Evolutionary conservation across 345 rosid species (phyloP).

Genomic region (Salix exigua): DNA sequence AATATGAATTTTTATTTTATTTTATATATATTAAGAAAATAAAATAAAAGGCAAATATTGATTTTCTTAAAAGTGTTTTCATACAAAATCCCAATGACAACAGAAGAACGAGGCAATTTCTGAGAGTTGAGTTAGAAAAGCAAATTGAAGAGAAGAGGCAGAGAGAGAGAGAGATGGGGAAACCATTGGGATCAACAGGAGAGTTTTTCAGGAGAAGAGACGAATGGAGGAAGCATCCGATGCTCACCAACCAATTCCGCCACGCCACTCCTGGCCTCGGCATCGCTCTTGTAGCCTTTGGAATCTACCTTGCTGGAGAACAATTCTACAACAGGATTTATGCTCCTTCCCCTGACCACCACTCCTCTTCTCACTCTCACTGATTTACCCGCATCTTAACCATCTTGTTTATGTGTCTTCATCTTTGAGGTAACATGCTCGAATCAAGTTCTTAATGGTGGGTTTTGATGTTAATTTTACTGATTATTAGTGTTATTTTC

Average conservation of each 20-base stretch:
- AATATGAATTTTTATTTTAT: too few species aligned
- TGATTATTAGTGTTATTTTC: neutral
- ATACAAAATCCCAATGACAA: neutral
- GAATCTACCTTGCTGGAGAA: constrained; percentile 79
- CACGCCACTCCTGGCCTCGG: constrained; percentile 90
- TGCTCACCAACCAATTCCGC: constrained; percentile 72
- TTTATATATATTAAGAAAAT: too few species aligned
- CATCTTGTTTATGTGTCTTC: neutral
- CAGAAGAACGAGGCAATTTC: neutral
- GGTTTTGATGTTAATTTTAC: neutral
- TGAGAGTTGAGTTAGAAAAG: neutral
- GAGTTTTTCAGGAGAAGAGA: constrained; percentile 93
- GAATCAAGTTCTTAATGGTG: neutral
- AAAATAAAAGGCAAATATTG: too few species aligned
- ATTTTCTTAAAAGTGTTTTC: too few species aligned
- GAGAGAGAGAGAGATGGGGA: constrained; percentile 40
- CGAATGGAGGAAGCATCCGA: constrained; percentile 93
- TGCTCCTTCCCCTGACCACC: constrained; percentile 51
- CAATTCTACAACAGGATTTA: constrained; percentile 66
- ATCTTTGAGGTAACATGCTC: neutral
- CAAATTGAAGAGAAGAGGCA: constrained; percentile 3
- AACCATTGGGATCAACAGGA: constrained; percentile 71
- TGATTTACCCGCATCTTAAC: neutral
- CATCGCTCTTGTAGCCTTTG: constrained; percentile 82
- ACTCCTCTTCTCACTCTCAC: constrained; percentile 41